Percentiles rank a stretch among this genome's conserved stretches.
Conservation (phyloP, 306 rosid genomes). For the Citrullus amarus region DNA sequence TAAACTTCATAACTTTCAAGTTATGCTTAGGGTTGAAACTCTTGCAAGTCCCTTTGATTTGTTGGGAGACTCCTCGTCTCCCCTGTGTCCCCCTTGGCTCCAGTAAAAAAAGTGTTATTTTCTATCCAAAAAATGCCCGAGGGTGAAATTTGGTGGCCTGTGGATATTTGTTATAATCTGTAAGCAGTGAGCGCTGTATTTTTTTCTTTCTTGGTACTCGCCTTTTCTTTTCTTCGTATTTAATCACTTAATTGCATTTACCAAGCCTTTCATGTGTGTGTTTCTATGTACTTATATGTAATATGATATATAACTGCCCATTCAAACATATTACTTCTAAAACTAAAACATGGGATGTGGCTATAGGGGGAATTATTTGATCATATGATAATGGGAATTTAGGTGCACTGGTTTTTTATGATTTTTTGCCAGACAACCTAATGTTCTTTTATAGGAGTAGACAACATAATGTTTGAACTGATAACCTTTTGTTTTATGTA, state of each 20-base stretch:
- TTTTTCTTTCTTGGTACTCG: background rate
- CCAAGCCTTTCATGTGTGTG: background rate
- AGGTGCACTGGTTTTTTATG: background rate
- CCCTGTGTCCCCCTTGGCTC: background rate
- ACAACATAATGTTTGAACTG: background rate
- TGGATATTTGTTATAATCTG: background rate
- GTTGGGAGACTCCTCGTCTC: background rate
- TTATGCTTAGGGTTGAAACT: background rate
- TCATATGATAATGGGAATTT: background rate
- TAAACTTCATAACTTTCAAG: background rate
- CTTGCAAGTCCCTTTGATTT: background rate
- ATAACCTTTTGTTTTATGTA: slow-evolving; percentile 22
- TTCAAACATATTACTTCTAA: background rate
- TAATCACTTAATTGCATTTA: background rate
- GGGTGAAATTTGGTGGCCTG: background rate
- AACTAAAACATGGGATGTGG: background rate
- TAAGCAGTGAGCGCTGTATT: background rate
- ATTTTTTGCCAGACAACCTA: background rate
- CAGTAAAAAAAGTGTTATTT: background rate
- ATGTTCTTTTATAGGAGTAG: background rate
- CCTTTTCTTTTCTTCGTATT: background rate
- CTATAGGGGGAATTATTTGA: background rate
- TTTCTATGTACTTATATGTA: background rate
- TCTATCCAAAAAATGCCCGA: background rate
- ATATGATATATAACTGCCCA: background rate